These are phyloP conservation scores for Aureobasidium sp. DNA, from an alignment of 2,329 filamentous ascomycete species.

Conservation along the genomic window DNA sequence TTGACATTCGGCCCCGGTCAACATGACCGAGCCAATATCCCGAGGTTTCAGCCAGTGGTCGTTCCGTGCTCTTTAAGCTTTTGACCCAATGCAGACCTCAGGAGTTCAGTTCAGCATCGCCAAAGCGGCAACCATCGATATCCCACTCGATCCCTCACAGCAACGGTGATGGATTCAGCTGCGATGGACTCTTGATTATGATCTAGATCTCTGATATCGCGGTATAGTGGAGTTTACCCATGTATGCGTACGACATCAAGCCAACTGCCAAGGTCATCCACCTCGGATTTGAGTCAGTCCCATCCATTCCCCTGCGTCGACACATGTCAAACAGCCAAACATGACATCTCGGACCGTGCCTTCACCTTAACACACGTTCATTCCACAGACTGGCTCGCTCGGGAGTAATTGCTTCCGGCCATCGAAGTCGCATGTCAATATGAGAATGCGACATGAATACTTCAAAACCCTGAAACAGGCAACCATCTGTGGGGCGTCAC, in stretches of 20 bases:
- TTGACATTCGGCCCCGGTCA: not conserved
- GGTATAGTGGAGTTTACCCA: not conserved
- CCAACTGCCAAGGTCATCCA: not conserved
- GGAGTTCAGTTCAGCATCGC: constrained; percentile 1
- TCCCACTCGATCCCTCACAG: not conserved
- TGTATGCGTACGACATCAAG: not conserved
- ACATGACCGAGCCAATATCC: not conserved
- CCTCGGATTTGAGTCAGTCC: not conserved
- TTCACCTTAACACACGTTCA: not conserved
- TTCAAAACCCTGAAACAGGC: not conserved
- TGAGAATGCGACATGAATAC: not conserved
- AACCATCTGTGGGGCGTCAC: not conserved
- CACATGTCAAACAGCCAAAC: constrained; percentile 1
- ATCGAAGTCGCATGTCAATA: not conserved
- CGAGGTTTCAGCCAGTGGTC: not conserved
- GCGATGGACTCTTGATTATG: not conserved
- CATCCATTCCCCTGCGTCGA: not conserved
- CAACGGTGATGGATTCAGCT: not conserved
- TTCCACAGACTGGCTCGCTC: not conserved
- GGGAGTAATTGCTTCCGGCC: not conserved
- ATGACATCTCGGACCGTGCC: constrained; percentile 6
- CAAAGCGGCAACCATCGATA: not conserved
- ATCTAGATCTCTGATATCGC: not conserved
- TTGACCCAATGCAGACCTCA: constrained; percentile 6
- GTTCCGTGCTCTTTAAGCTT: constrained; percentile 1